Evolutionary conservation across 2,329 filamentous ascomycete species (phyloP).

Genomic region (Cordyceps javanica): DNA sequence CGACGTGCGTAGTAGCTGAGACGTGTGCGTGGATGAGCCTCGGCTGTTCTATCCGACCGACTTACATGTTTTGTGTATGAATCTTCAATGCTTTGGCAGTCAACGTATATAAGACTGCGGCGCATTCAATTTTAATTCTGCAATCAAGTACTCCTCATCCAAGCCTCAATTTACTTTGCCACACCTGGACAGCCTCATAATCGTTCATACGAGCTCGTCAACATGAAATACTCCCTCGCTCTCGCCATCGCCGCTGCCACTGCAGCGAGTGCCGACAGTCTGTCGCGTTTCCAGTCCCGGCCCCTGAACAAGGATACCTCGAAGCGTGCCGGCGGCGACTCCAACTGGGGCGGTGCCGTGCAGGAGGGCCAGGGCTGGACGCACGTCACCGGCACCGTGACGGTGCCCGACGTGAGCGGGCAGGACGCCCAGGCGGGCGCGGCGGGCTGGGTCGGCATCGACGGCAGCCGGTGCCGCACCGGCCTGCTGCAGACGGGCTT

Average conservation of each 20-base stretch:
- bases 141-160: not conserved
- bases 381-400: conserved; percentile 1
- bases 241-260: conserved; percentile 2
- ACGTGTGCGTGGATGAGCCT: not conserved
- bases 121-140: not conserved
- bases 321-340: not conserved
- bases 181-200: no score
- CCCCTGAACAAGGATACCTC: not conserved
- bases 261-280: not conserved
- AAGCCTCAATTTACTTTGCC: not conserved
- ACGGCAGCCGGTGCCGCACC: not conserved
- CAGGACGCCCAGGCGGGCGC: not conserved
- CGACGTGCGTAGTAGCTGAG: no score
- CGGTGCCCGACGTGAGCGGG: conserved; percentile 1
- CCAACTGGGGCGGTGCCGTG: conserved; percentile 1
- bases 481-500: conserved; percentile 10
- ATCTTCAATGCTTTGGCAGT: not conserved
- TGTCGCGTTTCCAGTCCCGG: not conserved
- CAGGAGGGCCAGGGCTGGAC: conserved; percentile 6
- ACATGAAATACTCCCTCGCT: not conserved
- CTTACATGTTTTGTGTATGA: not conserved
- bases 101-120: not conserved
- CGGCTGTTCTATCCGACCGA: not conserved
- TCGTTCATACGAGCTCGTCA: no score
- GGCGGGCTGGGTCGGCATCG: conserved; percentile 14